Evolutionary conservation across 2,329 filamentous ascomycete species (phyloP).

Genomic region (Diplodia corticola): DNA sequence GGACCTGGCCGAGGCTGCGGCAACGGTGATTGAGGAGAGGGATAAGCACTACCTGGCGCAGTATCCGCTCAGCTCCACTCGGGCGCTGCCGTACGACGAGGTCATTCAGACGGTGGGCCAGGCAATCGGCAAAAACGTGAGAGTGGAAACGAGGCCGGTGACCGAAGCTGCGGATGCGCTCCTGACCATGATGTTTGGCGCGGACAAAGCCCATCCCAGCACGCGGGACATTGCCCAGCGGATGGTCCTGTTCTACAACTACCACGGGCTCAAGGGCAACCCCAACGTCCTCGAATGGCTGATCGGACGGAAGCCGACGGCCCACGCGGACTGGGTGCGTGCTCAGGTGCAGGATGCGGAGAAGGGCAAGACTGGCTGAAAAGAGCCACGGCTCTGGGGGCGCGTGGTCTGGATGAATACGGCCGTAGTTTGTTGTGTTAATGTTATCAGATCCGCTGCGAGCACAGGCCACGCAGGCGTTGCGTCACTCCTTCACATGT

Average conservation of each 20-base stretch:
- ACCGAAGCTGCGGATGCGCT: constrained; percentile 27
- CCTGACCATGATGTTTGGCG: constrained; percentile 20
- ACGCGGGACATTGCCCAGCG: constrained; percentile 25
- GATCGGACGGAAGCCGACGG: constrained; percentile 23
- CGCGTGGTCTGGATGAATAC: not conserved
- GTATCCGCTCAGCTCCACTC: constrained; percentile 32
- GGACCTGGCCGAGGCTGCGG: constrained; percentile 32
- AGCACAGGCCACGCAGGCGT: constrained; percentile 2
- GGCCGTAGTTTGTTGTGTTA: not conserved
- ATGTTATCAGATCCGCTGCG: constrained; percentile 7
- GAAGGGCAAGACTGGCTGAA: not conserved
- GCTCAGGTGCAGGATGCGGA: not conserved
- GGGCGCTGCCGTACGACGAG: constrained; percentile 27
- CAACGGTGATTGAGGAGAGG: constrained; percentile 29
- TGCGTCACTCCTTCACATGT: constrained; percentile 20
- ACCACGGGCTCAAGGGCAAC: constrained; percentile 25
- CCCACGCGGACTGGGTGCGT: constrained; percentile 24
- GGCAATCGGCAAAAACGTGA: constrained; percentile 31
- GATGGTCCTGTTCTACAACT: constrained; percentile 28
- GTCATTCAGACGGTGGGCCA: constrained; percentile 26
- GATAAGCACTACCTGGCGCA: constrained; percentile 33
- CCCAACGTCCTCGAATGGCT: constrained; percentile 27
- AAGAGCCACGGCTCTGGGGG: not conserved
- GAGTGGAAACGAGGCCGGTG: constrained; percentile 26
- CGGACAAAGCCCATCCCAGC: constrained; percentile 4